phyloP scores from a whole-genome alignment of 73 alveolate species.

The Uronychia binucleata region DNA sequence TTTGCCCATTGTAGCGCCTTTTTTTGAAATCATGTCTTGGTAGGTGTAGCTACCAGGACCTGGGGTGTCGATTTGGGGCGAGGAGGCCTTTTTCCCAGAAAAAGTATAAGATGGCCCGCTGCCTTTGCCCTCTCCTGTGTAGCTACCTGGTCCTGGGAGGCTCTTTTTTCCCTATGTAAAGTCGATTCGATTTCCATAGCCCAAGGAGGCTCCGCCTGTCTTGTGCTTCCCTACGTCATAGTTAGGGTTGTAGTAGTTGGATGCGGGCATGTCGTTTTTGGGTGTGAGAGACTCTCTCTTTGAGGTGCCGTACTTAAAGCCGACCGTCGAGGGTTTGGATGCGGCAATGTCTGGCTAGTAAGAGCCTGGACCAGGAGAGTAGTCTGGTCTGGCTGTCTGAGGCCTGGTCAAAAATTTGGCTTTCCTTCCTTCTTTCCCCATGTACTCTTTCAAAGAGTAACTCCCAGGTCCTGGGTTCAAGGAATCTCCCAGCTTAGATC shows the following conservation, averaged over 20 bases:
- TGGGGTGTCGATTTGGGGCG: constrained; percentile 13
- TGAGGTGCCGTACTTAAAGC: neutral
- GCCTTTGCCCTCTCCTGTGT: constrained; percentile 1
- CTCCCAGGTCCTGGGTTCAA: constrained; percentile 31
- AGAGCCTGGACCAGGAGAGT: constrained; percentile 19
- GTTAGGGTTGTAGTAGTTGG: too few species aligned
- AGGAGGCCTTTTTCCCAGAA: neutral
- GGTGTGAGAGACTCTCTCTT: neutral
- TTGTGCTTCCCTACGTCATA: too few species aligned
- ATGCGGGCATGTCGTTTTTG: neutral
- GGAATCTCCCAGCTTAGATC: neutral
- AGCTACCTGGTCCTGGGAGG: too few species aligned
- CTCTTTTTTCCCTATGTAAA: too few species aligned
- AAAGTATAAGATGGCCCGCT: neutral
- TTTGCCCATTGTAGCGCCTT: neutral
- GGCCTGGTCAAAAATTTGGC: neutral
- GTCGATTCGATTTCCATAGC: neutral
- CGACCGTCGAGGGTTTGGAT: neutral
- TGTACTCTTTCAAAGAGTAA: neutral
- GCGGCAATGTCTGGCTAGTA: too few species aligned
- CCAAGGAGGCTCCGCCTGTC: too few species aligned
- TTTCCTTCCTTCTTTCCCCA: constrained; percentile 13
- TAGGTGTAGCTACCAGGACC: neutral
- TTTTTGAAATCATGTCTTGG: constrained; percentile 2
- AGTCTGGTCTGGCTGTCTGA: neutral